Conservation (phyloP, 208 protist species). For the Acanthamoeba lenticulata region DNA sequence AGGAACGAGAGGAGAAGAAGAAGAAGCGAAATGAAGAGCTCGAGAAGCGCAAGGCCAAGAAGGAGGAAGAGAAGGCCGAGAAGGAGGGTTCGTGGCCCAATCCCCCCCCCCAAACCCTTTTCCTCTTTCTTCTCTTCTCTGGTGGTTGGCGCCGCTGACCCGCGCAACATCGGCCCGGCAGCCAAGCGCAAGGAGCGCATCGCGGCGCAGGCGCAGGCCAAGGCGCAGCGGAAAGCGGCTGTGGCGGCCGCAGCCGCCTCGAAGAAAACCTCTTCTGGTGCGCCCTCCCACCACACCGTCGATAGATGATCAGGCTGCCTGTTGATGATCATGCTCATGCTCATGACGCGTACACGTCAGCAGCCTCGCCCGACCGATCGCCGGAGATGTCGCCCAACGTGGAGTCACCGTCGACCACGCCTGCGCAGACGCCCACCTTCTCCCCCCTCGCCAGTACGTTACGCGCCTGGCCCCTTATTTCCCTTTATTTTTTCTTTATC, state of each 20-base stretch:
- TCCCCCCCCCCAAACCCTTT: neutral
- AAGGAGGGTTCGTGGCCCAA: neutral
- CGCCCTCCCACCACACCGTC: no score
- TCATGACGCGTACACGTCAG: neutral
- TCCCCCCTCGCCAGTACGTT: neutral
- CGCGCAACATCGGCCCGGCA: neutral
- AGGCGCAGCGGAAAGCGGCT: neutral
- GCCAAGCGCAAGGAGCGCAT: neutral
- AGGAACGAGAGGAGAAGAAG: constrained; percentile 37
- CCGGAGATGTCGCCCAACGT: neutral
- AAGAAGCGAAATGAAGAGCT: constrained; percentile 31
- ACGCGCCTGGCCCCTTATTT: neutral
- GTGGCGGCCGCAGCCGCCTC: neutral
- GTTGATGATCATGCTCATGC: no score
- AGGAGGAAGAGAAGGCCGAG: constrained; percentile 34
- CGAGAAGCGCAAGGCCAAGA: neutral
- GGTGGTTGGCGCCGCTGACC: no score
- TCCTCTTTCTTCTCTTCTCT: no score
- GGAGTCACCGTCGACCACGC: neutral
- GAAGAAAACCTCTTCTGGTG: no score
- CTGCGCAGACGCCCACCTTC: neutral
- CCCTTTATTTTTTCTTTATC: no score
- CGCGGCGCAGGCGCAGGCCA: neutral
- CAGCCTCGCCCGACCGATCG: neutral
- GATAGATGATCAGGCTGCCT: no score